Evolutionary conservation across 2,329 filamentous ascomycete genomes (phyloP), one percentile per base, ranked within the genome.

Genomic region (Proliferodiscus dingleyae): DNA sequence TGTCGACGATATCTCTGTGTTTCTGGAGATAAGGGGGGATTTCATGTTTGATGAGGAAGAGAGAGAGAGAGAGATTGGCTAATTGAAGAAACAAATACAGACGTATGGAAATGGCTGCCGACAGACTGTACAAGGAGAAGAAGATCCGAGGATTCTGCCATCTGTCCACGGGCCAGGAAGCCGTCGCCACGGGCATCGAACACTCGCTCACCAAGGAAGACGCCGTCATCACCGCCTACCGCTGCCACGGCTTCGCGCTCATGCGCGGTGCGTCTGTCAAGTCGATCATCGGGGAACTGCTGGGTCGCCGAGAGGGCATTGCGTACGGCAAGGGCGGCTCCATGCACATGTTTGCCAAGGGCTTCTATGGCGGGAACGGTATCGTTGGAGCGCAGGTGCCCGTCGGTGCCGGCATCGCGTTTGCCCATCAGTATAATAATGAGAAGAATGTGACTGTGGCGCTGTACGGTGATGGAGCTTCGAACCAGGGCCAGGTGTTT

Each of bases 131-230:
- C 87, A 98, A 98, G 79, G 93, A 97, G 78, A 98, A 98, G 85
- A 97, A 98, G 81, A 97, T 98, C 63, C 87, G 93, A 63, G 93
- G 93, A 74, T 98, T 98, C 86, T 98, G 93, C 76, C 93, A 98
- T 75, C 74, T 98, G 71, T 97, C 93, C 49, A 95, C 87, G 49
- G 93, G 93, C 54, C 93, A 98, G 74, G 93, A 98, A 79, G 93
- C 93, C 56, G 93, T 98, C 57, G 89, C 93, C 49, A 84, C 90
- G 61, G 93, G 93, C 67, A 97, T 98, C 64, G 93, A 98, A 75
- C 88, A 95, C 69, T 90, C 90, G 57, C 87, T 98, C 66, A 87
- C 82, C 63, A 89, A 88, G 71, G 72, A 84, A 59, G 93, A 98
- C 76, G 89, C 95, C 66, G 70, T 98, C 58, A 98, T 98, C 71